Evolutionary conservation across 106 monocot genomes (phyloP).

Genomic region (Dioscorea alata): DNA sequence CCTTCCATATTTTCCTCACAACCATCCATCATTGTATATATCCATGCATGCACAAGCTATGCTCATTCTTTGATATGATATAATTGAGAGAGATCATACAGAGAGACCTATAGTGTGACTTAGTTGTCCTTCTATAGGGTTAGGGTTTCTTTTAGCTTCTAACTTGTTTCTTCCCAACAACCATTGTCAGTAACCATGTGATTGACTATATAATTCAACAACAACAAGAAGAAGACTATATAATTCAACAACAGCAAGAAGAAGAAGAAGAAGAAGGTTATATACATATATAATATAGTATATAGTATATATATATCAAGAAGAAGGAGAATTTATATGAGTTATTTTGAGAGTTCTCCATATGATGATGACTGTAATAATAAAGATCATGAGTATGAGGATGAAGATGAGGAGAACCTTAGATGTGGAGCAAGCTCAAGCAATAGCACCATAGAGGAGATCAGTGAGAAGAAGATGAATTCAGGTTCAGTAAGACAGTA

Average conservation of each 20-base stretch:
- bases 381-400: neutral
- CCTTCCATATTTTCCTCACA: too few relatives aligned
- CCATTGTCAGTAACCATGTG: neutral
- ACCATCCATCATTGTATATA: too few relatives aligned
- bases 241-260: neutral
- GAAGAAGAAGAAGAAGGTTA: neutral
- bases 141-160: neutral
- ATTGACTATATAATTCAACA: neutral
- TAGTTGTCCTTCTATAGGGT: neutral
- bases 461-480: constrained; percentile 3
- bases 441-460: constrained; percentile 5
- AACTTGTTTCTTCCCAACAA: neutral
- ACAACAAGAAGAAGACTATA: neutral
- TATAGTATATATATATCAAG: too few relatives aligned
- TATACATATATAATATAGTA: too few relatives aligned
- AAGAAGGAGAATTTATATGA: neutral
- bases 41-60: too few relatives aligned
- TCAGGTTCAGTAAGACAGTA: constrained; percentile 54
- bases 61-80: too few relatives aligned
- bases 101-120: neutral
- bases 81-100: neutral
- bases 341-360: neutral
- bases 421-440: constrained; percentile 1
- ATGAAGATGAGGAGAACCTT: neutral
- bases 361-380: neutral